Evolutionary conservation across 2,329 filamentous ascomycete genomes (phyloP).

Genomic region (Ceratocystis cacaofunesta): DNA sequence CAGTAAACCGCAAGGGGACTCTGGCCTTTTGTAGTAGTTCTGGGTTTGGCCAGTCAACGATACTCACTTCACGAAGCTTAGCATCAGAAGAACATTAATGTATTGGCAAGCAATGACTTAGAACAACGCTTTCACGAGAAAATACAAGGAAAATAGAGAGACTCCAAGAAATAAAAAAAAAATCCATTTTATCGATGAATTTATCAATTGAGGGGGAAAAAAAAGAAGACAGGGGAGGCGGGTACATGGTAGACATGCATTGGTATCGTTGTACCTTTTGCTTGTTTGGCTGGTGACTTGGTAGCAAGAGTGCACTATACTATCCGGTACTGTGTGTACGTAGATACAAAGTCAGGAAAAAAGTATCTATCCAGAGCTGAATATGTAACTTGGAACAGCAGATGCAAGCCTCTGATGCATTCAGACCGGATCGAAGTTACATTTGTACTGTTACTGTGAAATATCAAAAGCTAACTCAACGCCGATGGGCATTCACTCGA

Average conservation of each 20-base stretch:
- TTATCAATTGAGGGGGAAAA: background rate
- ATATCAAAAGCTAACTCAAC: background rate
- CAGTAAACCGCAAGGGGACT: slow-evolving; percentile 3
- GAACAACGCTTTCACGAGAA: background rate
- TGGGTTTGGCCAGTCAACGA: background rate
- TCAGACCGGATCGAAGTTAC: no score
- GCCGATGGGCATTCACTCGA: no score
- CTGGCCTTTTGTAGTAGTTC: slow-evolving; percentile 9
- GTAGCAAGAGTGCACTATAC: background rate
- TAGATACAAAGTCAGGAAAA: background rate
- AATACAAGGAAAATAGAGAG: background rate
- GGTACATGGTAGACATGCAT: background rate
- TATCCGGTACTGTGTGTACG: background rate
- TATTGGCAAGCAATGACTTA: background rate
- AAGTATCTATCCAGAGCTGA: slow-evolving; percentile 2
- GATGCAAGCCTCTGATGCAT: background rate
- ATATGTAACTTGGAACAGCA: background rate
- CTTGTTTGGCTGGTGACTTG: background rate
- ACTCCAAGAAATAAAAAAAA: background rate
- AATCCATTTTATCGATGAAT: background rate
- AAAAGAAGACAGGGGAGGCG: background rate
- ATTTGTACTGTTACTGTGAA: no score
- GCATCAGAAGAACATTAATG: background rate
- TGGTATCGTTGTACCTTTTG: slow-evolving; percentile 1
- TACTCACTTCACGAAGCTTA: slow-evolving; percentile 6